A percentile compares a stretch with the other conserved stretches of the same genome.
Evolutionary conservation across 192 early-diverging fungal genomes (phyloP).

Genomic region (Podila verticillata): DNA sequence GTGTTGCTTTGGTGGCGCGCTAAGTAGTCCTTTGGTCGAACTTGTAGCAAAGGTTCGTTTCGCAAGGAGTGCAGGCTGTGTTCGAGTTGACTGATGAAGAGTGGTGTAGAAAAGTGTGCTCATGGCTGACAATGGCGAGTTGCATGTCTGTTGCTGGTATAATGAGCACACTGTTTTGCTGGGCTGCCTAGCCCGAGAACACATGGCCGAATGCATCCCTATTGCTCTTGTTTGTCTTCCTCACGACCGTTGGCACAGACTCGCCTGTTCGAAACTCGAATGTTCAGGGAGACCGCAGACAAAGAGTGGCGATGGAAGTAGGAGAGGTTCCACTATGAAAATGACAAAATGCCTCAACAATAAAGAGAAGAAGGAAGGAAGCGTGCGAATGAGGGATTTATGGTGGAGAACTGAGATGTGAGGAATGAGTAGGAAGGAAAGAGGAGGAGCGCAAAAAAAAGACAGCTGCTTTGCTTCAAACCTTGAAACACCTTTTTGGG

Average conservation of each 20-base stretch:
- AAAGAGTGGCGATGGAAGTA: background rate
- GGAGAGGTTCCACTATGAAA: background rate
- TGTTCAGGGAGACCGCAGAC: background rate
- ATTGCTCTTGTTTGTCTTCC: background rate
- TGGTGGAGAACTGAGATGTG: background rate
- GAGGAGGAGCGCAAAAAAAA: background rate
- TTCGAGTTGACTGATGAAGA: too few relatives aligned
- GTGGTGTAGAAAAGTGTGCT: background rate
- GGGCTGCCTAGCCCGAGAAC: background rate
- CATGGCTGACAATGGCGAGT: background rate
- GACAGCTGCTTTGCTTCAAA: background rate
- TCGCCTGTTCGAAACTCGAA: background rate
- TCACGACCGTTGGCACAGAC: too few relatives aligned
- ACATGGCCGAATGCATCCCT: background rate
- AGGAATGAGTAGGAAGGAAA: background rate
- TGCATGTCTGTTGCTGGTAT: background rate
- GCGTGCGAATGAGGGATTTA: background rate
- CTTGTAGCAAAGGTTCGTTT: too few relatives aligned
- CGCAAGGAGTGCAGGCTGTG: too few relatives aligned
- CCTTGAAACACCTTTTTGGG: background rate
- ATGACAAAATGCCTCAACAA: too few relatives aligned
- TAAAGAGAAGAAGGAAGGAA: background rate
- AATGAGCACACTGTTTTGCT: background rate
- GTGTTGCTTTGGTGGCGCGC: too few relatives aligned
- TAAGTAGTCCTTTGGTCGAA: too few relatives aligned